A percentile compares a stretch with the other conserved stretches of the same genome.
phyloP scores from a whole-genome alignment of 257 asterid species.

The Solanum okadae region DNA sequence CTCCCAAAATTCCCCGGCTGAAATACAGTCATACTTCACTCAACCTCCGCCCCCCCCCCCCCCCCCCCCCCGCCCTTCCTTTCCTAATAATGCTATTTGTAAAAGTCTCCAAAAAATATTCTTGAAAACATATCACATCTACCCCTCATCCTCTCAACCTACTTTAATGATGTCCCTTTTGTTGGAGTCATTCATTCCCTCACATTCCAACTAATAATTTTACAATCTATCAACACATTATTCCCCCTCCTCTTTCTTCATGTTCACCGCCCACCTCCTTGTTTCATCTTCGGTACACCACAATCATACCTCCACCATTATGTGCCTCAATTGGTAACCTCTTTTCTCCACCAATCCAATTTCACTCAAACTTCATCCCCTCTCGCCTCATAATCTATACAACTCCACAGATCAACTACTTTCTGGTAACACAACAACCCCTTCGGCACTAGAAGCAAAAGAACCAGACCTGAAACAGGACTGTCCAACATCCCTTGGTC shows the following conservation, averaged over 20 bases:
- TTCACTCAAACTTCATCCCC: background rate
- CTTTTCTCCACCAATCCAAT: background rate
- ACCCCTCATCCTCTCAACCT: background rate
- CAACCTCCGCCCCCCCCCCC: background rate
- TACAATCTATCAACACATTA: background rate
- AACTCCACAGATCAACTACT: background rate
- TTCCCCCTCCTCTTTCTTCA: background rate
- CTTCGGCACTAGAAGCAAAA: background rate
- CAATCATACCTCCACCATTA: background rate
- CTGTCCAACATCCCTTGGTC: background rate
- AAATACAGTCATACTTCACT: background rate
- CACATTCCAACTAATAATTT: background rate
- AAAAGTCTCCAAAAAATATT: background rate
- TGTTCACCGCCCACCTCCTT: background rate
- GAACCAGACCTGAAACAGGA: background rate
- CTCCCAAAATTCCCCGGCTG: background rate
- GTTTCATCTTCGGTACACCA: background rate
- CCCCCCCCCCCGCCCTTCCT: background rate
- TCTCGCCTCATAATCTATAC: background rate
- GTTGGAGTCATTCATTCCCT: background rate
- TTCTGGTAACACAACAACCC: background rate
- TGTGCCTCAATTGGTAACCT: background rate
- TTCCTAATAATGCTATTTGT: background rate
- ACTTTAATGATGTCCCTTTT: background rate
- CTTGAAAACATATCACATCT: background rate